Evolutionary conservation across 805 yeast genomes (phyloP).

Genomic region (Yueomyces sp.): DNA sequence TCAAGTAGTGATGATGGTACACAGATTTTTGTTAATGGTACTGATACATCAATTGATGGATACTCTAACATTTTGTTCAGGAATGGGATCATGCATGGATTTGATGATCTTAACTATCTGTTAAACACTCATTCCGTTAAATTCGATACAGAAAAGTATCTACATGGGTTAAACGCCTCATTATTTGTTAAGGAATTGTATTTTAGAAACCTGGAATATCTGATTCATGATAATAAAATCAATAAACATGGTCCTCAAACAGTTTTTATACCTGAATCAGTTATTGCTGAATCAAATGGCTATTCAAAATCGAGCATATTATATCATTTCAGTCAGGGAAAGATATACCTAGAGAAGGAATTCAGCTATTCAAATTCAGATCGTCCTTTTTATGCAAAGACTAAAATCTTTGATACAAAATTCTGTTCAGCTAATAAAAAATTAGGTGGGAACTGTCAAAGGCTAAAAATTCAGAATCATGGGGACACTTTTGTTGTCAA

Average conservation of each 20-base stretch:
- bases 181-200: slow-evolving; percentile 58
- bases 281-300: slow-evolving; percentile 20
- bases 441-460: slow-evolving; percentile 54
- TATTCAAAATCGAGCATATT: slow-evolving; percentile 29
- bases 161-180: slow-evolving; percentile 46
- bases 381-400: slow-evolving; percentile 1
- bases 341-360: slow-evolving; percentile 10
- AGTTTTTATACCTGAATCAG: slow-evolving; percentile 39
- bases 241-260: slow-evolving; percentile 24
- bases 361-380: slow-evolving; percentile 1
- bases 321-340: slow-evolving; percentile 43
- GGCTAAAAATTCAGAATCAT: slow-evolving; percentile 32
- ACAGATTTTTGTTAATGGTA: slow-evolving; percentile 24
- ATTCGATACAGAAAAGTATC: slow-evolving; percentile 43
- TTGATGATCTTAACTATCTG: slow-evolving; percentile 22
- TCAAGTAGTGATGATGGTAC: slow-evolving; percentile 21
- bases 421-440: slow-evolving; percentile 38
- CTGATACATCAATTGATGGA: slow-evolving; percentile 16
- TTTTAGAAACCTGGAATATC: slow-evolving; percentile 39
- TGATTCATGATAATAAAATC: slow-evolving; percentile 47
- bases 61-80: slow-evolving; percentile 30
- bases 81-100: slow-evolving; percentile 39
- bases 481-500: slow-evolving; percentile 30
- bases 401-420: slow-evolving; percentile 34
- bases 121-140: slow-evolving; percentile 10